Evolutionary conservation across 2,329 filamentous ascomycete genomes (phyloP).

Genomic region (Fusarium musae): DNA sequence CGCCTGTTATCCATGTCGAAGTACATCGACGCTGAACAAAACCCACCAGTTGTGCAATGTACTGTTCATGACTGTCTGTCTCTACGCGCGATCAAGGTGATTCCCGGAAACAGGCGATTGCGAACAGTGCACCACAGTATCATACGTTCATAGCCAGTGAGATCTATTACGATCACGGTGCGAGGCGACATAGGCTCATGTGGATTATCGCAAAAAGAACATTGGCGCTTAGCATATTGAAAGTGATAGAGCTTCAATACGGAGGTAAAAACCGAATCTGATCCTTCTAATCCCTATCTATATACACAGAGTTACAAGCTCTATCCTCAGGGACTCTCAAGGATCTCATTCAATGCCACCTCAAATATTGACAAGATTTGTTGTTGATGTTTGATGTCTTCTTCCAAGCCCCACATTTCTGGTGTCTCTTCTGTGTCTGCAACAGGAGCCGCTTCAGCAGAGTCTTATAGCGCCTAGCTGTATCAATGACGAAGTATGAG

Average conservation of each 20-base stretch:
- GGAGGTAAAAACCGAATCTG: neutral
- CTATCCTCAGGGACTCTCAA: neutral
- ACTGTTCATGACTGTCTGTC: neutral
- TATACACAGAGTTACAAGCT: fast-evolving
- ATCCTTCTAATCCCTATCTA: too few relatives aligned
- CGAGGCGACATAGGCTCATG: too few relatives aligned
- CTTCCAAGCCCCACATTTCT: neutral
- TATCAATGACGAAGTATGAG: neutral
- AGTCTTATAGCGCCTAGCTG: neutral
- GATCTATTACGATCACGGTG: too few relatives aligned
- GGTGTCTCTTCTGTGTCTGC: neutral
- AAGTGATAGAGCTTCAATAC: neutral
- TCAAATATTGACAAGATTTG: neutral
- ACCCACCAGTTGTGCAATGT: fast-evolving
- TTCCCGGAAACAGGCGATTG: fast-evolving
- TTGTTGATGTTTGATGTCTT: fast-evolving
- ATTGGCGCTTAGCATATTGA: too few relatives aligned
- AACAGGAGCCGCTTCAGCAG: fast-evolving
- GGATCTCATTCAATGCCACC: fast-evolving
- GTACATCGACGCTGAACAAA: neutral
- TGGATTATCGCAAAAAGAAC: too few relatives aligned
- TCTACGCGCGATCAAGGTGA: fast-evolving
- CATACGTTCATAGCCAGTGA: neutral
- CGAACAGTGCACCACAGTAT: fast-evolving
- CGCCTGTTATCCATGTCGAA: neutral